Percentiles rank a stretch among this genome's conserved stretches.
Evolutionary conservation across 2,329 filamentous ascomycete species (phyloP).

Genomic region (Alternaria solani): DNA sequence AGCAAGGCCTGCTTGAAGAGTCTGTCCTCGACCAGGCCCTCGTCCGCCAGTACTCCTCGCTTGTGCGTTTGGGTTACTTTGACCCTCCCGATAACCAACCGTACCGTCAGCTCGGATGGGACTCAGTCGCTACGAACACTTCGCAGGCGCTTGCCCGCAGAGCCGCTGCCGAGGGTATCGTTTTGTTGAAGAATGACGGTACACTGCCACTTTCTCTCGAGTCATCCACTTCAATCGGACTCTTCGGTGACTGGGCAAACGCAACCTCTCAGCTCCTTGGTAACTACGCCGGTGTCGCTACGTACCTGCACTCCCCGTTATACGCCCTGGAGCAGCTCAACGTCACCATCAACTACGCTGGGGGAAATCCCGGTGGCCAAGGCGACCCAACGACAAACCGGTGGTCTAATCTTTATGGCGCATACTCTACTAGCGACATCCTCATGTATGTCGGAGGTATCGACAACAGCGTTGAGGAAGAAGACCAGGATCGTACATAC

Average conservation of each 20-base stretch:
- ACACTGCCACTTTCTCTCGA: slow-evolving; percentile 54
- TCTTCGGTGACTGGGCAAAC: slow-evolving; percentile 69
- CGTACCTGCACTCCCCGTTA: slow-evolving; percentile 63
- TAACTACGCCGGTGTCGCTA: slow-evolving; percentile 66
- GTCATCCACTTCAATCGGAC: slow-evolving; percentile 57
- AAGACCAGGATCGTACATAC: slow-evolving; percentile 61
- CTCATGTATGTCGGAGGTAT: slow-evolving; percentile 66
- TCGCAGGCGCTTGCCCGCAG: slow-evolving; percentile 64
- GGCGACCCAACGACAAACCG: slow-evolving; percentile 38
- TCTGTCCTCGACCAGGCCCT: slow-evolving; percentile 61
- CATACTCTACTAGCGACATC: slow-evolving; percentile 55
- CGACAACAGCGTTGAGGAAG: slow-evolving; percentile 62
- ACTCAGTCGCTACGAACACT: slow-evolving; percentile 60
- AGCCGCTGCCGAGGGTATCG: slow-evolving; percentile 60
- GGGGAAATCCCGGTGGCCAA: slow-evolving; percentile 33
- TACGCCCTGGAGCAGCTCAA: slow-evolving; percentile 60
- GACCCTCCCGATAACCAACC: slow-evolving; percentile 50
- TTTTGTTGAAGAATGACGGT: slow-evolving; percentile 62
- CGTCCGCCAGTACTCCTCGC: slow-evolving; percentile 62
- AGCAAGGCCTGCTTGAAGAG: slow-evolving; percentile 44
- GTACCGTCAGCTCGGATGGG: slow-evolving; percentile 33
- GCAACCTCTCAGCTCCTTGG: slow-evolving; percentile 64
- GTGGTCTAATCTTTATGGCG: slow-evolving; percentile 28
- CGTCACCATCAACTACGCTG: slow-evolving; percentile 46
- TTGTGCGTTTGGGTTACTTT: slow-evolving; percentile 60